Base-by-base conservation (phyloP, 2,329 filamentous ascomycete genomes). In the Xylaria sp. region DNA sequence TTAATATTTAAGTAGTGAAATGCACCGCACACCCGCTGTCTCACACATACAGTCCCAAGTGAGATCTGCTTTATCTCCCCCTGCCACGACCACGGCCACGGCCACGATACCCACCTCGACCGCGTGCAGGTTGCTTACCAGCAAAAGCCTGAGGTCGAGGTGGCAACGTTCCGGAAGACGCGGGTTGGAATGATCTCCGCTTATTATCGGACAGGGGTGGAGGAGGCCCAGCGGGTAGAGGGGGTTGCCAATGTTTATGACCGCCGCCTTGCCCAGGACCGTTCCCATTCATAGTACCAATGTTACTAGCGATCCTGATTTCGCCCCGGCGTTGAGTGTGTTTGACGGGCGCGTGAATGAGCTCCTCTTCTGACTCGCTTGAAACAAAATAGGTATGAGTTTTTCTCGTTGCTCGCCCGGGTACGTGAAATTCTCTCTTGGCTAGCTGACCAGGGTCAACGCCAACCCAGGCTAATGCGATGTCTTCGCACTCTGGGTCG, bases 401-500 rank as follows among this genome's bases (percentile, higher is more conserved):
- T 18, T 64, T 73, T 55, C 73, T 72, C 23, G 62, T 76, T 7
- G 78, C 76, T 36, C 67, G 73, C 33, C 77, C 77, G 9, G 60
- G 74, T 62, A 78, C 73, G 41, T 77, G 75, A 49, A 78, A 76
- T 41, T 73, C 69, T 10, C 43, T 49, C 10, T 48, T 56, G n/a
- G 33, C 7, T 41, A 49, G 12, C 60, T 64, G 56, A 41, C 60
- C 41, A 3, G 28, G 18, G 56, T 72, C 69, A 25, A 75, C 46
- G 7, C 62, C 69, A 13, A 67, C 63, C 75, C 77, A 75, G 59
- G 76, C 75, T 58, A 87, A 82, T 49, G 83, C 79, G 8, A 78
- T 68, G 31, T 80, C 73, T 3, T 77, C 74, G 64, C 83, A 86
- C 9, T 80, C 72, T 5, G 81, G 75, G 74, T 89, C 85, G 31